Base-by-base conservation (phyloP, 2,329 filamentous ascomycete genomes). In the Thelonectria olida region DNA sequence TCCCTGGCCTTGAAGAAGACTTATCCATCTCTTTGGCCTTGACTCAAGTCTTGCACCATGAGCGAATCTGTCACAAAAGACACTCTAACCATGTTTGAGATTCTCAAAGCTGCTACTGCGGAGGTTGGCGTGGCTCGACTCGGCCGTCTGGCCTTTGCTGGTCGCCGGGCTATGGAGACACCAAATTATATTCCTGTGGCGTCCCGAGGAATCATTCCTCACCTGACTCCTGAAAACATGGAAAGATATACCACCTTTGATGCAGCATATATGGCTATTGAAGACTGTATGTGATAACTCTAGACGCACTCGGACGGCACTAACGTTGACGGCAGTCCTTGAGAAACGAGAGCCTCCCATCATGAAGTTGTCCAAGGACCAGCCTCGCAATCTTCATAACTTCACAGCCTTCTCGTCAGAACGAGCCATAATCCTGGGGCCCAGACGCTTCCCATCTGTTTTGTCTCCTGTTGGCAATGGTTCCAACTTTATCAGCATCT, bases 201-300 rank as follows among this genome's bases (percentile, higher is more conserved):
- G 3, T 97, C 96, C 31, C 87, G 96, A 71, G 96, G 96, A 20
- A 87, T 87, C 2, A 82, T 98, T 34, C 93, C 96, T 52, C 96
- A 99, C 79, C 79, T 99, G 66, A 92, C 94, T 3, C 94, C 93
- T 38, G 96, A 99, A 80, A 91, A 91, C 63, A 82, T 96, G 66
- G 76, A 79, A 39, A 89, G 87, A 56, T 82, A 90, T 70, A 88
- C 89, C 1, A 75, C 84, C 5, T 82, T 96, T 61, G 81, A 82
- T 25, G 91, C 91, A 23, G 83, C 92, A 3, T 97, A 97, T 74
- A 82, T 96, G 72, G 92, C 91, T 1, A 80, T 98, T 25, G 96
- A 99, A 82, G 96, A 99, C 77, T 98, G 96, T 97, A 84, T 78
- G 91, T 78, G 9, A 7, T 9, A 48, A 7, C 19, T 7, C 17